phyloP scores from a whole-genome alignment of 1,139 yeast genomes.

The Chernovozyma sophiae-reginae region DNA sequence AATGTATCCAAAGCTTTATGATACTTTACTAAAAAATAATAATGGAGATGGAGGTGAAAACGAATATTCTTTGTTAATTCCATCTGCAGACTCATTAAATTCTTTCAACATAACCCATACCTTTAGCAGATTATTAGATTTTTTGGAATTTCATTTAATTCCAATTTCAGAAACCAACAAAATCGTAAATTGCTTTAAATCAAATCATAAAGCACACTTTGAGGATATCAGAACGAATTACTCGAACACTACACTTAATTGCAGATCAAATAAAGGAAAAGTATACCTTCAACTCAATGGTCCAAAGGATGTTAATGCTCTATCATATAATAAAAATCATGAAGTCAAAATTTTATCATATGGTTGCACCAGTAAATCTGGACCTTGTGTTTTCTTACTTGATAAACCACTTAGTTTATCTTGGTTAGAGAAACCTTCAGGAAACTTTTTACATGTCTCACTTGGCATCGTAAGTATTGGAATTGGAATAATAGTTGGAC shows the following conservation, averaged over 20 bases:
- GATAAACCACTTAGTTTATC: constrained; percentile 55
- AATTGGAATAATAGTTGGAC: constrained; percentile 60
- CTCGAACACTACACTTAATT: constrained; percentile 35
- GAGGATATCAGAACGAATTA: constrained; percentile 27
- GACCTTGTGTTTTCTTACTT: constrained; percentile 58
- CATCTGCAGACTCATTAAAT: constrained; percentile 55
- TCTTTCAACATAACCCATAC: constrained; percentile 49
- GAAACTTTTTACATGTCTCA: constrained; percentile 51
- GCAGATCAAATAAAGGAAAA: constrained; percentile 41
- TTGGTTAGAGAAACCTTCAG: constrained; percentile 51
- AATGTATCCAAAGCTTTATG: constrained; percentile 22
- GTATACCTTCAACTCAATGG: constrained; percentile 31
- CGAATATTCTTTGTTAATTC: constrained; percentile 71
- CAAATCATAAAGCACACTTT: constrained; percentile 7
- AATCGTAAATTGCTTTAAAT: constrained; percentile 30
- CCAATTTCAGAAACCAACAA: constrained; percentile 45
- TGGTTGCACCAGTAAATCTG: constrained; percentile 54
- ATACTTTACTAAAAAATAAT: constrained; percentile 17
- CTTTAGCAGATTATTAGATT: constrained; percentile 43
- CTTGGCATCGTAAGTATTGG: constrained; percentile 66
- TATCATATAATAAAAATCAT: constrained; percentile 52
- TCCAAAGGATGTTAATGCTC: constrained; percentile 27
- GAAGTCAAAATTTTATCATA: constrained; percentile 62
- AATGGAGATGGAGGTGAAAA: constrained; percentile 16
- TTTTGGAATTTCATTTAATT: constrained; percentile 66